phyloP scores from a whole-genome alignment of 2,329 filamentous ascomycete genomes.

The Pseudogymnoascus sp. region DNA sequence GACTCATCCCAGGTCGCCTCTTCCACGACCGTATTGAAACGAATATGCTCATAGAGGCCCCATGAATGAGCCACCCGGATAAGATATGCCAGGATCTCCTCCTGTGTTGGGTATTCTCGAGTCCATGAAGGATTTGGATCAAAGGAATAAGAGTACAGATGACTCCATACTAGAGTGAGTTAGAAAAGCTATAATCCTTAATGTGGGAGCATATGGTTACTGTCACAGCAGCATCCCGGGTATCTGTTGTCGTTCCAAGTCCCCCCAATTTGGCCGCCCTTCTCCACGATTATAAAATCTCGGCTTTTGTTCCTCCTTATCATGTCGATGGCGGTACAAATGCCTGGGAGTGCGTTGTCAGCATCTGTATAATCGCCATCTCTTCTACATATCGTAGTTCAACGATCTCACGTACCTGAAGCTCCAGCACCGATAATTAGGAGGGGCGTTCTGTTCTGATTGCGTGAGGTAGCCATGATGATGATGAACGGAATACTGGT shows the following conservation, averaged over 20 bases:
- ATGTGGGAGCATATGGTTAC: slow-evolving; percentile 21
- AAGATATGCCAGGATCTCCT: slow-evolving; percentile 53
- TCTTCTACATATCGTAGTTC: background rate
- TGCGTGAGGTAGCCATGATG: background rate
- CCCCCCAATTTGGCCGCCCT: slow-evolving; percentile 44
- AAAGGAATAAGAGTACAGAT: slow-evolving; percentile 54
- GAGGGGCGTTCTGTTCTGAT: slow-evolving; percentile 27
- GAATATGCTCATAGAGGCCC: background rate
- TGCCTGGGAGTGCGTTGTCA: slow-evolving; percentile 29
- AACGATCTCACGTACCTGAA: slow-evolving; percentile 33
- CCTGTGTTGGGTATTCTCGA: slow-evolving; percentile 51
- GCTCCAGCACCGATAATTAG: slow-evolving; percentile 52
- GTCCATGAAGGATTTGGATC: slow-evolving; percentile 54
- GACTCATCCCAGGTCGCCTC: slow-evolving; percentile 10
- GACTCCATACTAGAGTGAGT: slow-evolving; percentile 34
- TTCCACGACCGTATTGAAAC: slow-evolving; percentile 11
- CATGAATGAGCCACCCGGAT: slow-evolving; percentile 43
- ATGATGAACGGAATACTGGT: background rate
- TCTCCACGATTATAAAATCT: slow-evolving; percentile 52
- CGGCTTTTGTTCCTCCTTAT: slow-evolving; percentile 43
- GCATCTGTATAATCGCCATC: background rate
- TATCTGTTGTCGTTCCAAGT: slow-evolving; percentile 52
- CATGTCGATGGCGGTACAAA: slow-evolving; percentile 52
- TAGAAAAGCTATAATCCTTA: background rate
- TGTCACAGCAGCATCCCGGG: slow-evolving; percentile 49